Percentiles rank a stretch among this genome's conserved stretches.
Conservation (phyloP, 108 stramenopile species). For the Fistulifera pelliculosa region DNA sequence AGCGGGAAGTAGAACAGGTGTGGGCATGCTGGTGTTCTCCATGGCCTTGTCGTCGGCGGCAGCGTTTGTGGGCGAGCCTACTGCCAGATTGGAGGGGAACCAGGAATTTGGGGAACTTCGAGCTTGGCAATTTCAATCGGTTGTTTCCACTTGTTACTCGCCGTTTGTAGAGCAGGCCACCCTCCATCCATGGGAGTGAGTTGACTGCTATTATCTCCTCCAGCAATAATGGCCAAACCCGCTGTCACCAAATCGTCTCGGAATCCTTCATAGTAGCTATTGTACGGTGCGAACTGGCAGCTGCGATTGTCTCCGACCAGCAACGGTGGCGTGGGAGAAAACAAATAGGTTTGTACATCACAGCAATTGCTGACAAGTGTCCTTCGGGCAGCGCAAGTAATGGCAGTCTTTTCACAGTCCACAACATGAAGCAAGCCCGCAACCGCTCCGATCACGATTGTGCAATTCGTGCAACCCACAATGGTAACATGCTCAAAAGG, state of each 20-base stretch:
- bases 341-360: slow-evolving; percentile 53
- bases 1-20: slow-evolving; percentile 61
- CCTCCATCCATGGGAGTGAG: slow-evolving; percentile 20
- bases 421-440: slow-evolving; percentile 81
- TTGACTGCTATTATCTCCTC: slow-evolving; percentile 17
- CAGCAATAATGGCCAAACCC: slow-evolving; percentile 60
- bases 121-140: slow-evolving; percentile 65
- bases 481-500: slow-evolving; percentile 87
- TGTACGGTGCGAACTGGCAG: slow-evolving; percentile 85
- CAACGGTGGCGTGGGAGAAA: slow-evolving; percentile 78
- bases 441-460: slow-evolving; percentile 93
- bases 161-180: slow-evolving; percentile 70
- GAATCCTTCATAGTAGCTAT: slow-evolving; percentile 82
- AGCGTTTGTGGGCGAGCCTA: slow-evolving; percentile 34
- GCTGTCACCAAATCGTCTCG: slow-evolving; percentile 77
- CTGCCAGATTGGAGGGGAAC: slow-evolving; percentile 15
- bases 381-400: slow-evolving; percentile 64
- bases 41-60: slow-evolving; percentile 31
- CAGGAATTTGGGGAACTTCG: slow-evolving; percentile 58
- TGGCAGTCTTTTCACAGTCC: slow-evolving; percentile 74
- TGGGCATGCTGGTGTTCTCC: slow-evolving; percentile 45
- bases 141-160: slow-evolving; percentile 88
- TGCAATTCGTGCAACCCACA: slow-evolving; percentile 82
- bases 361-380: slow-evolving; percentile 73
- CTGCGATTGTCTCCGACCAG: slow-evolving; percentile 83